phyloP scores from a whole-genome alignment of 2,329 filamentous ascomycete species.

The Drechslera avenae region DNA sequence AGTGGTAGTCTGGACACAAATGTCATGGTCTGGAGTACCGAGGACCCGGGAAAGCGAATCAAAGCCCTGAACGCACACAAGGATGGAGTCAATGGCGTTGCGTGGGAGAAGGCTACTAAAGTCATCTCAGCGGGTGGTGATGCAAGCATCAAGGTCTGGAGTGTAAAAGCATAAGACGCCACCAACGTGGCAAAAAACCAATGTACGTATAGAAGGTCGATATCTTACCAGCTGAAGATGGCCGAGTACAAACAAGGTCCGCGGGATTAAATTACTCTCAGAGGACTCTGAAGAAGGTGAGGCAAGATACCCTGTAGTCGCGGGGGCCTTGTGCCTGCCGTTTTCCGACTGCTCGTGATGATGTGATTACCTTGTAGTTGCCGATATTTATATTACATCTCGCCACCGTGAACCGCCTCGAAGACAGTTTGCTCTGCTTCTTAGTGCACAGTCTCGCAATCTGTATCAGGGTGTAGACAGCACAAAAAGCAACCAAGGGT shows the following conservation, averaged over 20 bases:
- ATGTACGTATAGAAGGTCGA: neutral
- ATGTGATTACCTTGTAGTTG: neutral
- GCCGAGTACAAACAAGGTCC: neutral
- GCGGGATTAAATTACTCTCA: neutral
- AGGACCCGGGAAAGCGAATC: slow-evolving; percentile 80
- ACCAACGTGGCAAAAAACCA: neutral
- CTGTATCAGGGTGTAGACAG: too few relatives aligned
- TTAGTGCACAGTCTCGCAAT: neutral
- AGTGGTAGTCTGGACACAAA: slow-evolving; percentile 91
- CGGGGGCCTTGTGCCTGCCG: slow-evolving; percentile 1
- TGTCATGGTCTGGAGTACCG: slow-evolving; percentile 87
- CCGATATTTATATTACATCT: neutral
- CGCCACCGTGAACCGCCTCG: neutral
- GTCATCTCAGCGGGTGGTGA: slow-evolving; percentile 84
- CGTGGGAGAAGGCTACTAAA: slow-evolving; percentile 70
- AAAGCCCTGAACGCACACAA: slow-evolving; percentile 91
- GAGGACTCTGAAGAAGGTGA: slow-evolving; percentile 11
- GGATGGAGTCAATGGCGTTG: slow-evolving; percentile 88
- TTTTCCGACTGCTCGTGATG: slow-evolving; percentile 8
- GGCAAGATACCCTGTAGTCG: neutral
- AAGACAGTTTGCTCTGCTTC: neutral
- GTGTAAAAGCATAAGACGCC: slow-evolving; percentile 29
- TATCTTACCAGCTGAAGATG: neutral
- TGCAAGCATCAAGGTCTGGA: slow-evolving; percentile 90
- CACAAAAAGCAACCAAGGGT: neutral